Conservation (phyloP, 768 basidiomycete species). For the Russula lepida region DNA sequence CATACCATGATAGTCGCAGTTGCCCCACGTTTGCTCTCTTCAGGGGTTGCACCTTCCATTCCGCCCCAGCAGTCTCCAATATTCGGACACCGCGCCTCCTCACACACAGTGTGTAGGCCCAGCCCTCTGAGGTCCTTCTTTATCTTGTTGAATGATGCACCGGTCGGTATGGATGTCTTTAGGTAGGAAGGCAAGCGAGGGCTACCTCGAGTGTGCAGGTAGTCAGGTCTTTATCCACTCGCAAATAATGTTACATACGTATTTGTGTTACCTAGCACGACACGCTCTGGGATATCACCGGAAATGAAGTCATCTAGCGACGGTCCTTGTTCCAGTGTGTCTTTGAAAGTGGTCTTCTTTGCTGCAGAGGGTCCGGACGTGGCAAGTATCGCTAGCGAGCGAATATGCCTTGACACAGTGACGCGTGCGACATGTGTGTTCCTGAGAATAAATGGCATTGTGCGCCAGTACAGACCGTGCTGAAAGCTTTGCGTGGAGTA, state of each 20-base stretch:
- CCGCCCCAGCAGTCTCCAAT: constrained; percentile 99
- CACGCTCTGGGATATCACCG: constrained; percentile 45
- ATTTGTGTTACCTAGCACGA: constrained; percentile 64
- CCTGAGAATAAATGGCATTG: constrained; percentile 14
- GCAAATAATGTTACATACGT: constrained; percentile 38
- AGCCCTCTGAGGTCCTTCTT: constrained; percentile 93
- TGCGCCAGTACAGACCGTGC: background rate
- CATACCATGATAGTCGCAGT: constrained; percentile 98
- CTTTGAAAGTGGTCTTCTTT: constrained; percentile 38
- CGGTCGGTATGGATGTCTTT: constrained; percentile 88
- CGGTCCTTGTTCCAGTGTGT: constrained; percentile 56
- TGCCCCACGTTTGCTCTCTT: constrained; percentile 70
- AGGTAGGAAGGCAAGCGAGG: constrained; percentile 81
- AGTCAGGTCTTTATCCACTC: background rate
- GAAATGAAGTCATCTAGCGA: constrained; percentile 75
- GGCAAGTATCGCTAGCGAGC: constrained; percentile 28
- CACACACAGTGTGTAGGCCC: constrained; percentile 91
- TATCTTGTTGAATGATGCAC: constrained; percentile 81
- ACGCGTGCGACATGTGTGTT: constrained; percentile 13
- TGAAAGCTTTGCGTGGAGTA: background rate
- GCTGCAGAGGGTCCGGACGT: constrained; percentile 39
- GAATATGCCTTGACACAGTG: constrained; percentile 1
- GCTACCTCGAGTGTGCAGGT: constrained; percentile 33
- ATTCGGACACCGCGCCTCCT: constrained; percentile 97
- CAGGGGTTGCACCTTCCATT: constrained; percentile 51